Evolutionary conservation across 495 filamentous ascomycete genomes (phyloP).

Genomic region (Penicillium cinerascens): DNA sequence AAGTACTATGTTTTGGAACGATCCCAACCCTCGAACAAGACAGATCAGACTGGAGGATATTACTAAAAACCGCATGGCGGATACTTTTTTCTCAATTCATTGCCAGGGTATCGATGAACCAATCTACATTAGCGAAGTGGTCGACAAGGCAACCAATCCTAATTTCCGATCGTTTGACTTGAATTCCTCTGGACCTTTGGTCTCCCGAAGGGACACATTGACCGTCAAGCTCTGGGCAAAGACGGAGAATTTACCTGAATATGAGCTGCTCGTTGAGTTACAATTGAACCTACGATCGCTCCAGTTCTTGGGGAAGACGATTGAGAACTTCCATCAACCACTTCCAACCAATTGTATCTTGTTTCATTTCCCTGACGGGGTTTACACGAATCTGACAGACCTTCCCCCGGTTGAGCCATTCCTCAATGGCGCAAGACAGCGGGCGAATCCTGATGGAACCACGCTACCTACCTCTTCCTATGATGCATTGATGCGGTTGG

Average conservation of each 20-base stretch:
- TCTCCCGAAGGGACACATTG: slow-evolving; percentile 62
- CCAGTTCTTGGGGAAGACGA: slow-evolving; percentile 72
- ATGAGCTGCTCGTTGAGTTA: slow-evolving; percentile 67
- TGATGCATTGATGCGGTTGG: slow-evolving; percentile 83
- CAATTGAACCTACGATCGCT: slow-evolving; percentile 65
- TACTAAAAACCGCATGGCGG: slow-evolving; percentile 68
- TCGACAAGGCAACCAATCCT: slow-evolving; percentile 80
- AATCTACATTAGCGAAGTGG: slow-evolving; percentile 85
- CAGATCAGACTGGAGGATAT: slow-evolving; percentile 77
- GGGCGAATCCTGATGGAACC: slow-evolving; percentile 27
- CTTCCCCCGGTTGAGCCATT: slow-evolving; percentile 45
- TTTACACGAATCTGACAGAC: slow-evolving; percentile 72
- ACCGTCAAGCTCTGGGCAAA: slow-evolving; percentile 77
- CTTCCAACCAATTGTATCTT: slow-evolving; percentile 81
- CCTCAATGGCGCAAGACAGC: slow-evolving; percentile 13
- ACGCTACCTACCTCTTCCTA: slow-evolving; percentile 72
- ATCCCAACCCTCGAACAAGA: slow-evolving; percentile 59
- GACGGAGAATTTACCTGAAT: slow-evolving; percentile 51
- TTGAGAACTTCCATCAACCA: slow-evolving; percentile 72
- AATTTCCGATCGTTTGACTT: slow-evolving; percentile 87
- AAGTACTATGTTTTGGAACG: slow-evolving; percentile 66
- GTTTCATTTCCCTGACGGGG: slow-evolving; percentile 83
- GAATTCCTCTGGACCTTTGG: slow-evolving; percentile 56
- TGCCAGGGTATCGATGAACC: slow-evolving; percentile 62
- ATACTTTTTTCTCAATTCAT: slow-evolving; percentile 88